Conservation (phyloP, 768 basidiomycete genomes). For the Omphalotus guepiniiformis region DNA sequence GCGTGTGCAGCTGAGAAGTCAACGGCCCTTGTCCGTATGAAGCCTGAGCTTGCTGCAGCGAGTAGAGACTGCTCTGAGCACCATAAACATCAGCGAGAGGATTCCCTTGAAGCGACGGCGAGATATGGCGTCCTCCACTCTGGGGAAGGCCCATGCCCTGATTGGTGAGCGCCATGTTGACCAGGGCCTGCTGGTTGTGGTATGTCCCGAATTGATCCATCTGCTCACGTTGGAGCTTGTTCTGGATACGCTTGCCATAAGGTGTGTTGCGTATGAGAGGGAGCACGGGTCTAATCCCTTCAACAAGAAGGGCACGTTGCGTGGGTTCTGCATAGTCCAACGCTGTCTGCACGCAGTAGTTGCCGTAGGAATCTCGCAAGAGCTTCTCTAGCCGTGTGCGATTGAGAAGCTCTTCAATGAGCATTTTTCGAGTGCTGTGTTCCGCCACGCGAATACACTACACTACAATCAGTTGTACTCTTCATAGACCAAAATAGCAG, state of each 20-base stretch:
- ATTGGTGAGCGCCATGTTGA: slow-evolving; percentile 54
- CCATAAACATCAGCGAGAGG: slow-evolving; percentile 65
- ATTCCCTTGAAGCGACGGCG: slow-evolving; percentile 47
- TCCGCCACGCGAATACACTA: slow-evolving; percentile 92
- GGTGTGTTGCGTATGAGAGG: slow-evolving; percentile 99
- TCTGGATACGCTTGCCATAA: slow-evolving; percentile 98
- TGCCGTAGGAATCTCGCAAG: slow-evolving; percentile 92
- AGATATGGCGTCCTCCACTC: slow-evolving; percentile 50
- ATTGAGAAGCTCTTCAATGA: slow-evolving; percentile 94
- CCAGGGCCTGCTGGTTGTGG: slow-evolving; percentile 55
- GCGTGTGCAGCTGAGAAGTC: slow-evolving; percentile 48
- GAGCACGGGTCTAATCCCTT: slow-evolving; percentile 97
- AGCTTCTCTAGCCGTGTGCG: slow-evolving; percentile 93
- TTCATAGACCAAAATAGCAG: neutral
- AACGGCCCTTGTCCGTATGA: slow-evolving; percentile 58
- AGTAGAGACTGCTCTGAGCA: slow-evolving; percentile 57
- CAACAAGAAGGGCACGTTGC: slow-evolving; percentile 89
- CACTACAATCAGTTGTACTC: slow-evolving; percentile 4
- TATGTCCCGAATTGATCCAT: slow-evolving; percentile 64
- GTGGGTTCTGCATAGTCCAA: slow-evolving; percentile 95
- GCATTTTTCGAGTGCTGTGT: slow-evolving; percentile 86
- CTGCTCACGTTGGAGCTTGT: slow-evolving; percentile 95
- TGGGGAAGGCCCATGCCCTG: slow-evolving; percentile 47
- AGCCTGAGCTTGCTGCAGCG: slow-evolving; percentile 47
- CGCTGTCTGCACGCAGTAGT: slow-evolving; percentile 96